Conservation (phyloP, 352 stramenopile genomes). For the Globisporangium cederbergense region DNA sequence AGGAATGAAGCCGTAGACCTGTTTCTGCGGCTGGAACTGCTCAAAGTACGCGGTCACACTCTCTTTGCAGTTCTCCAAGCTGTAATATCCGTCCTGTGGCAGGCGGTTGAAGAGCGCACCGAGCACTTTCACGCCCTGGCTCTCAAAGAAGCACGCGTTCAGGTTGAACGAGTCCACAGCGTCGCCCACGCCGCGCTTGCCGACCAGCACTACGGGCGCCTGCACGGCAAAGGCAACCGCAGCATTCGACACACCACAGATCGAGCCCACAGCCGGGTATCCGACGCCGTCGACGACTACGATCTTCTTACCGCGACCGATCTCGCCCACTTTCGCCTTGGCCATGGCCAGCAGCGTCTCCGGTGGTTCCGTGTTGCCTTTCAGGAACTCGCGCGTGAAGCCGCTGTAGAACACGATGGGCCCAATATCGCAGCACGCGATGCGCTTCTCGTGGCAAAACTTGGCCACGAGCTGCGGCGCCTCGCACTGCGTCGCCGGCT, state of each 20-base stretch:
- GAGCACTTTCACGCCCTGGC: conserved; percentile 89
- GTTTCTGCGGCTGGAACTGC: conserved; percentile 62
- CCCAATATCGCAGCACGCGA: conserved; percentile 87
- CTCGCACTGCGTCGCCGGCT: conserved; percentile 97
- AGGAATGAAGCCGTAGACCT: conserved; percentile 82
- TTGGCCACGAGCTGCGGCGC: conserved; percentile 90
- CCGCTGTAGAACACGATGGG: conserved; percentile 96
- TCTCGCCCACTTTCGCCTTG: conserved; percentile 78
- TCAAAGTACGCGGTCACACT: conserved; percentile 92
- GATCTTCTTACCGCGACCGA: conserved; percentile 87
- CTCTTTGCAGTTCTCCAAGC: conserved; percentile 86
- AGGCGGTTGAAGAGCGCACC: conserved; percentile 97
- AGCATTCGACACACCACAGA: conserved; percentile 79
- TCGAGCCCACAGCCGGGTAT: conserved; percentile 90
- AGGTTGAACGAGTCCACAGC: conserved; percentile 98
- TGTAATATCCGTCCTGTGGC: conserved; percentile 92
- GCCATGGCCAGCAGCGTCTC: conserved; percentile 85
- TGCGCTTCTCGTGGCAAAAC: conserved; percentile 90
- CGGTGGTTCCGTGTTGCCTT: conserved; percentile 84
- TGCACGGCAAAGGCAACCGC: conserved; percentile 59
- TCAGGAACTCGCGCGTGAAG: conserved; percentile 96
- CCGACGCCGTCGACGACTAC: conserved; percentile 97
- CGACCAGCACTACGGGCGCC: conserved; percentile 92
- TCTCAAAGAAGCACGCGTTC: conserved; percentile 95
- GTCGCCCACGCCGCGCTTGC: conserved; percentile 94